Base-by-base conservation (phyloP, 2,329 filamentous ascomycete genomes). In the Clonostachys rosea region DNA sequence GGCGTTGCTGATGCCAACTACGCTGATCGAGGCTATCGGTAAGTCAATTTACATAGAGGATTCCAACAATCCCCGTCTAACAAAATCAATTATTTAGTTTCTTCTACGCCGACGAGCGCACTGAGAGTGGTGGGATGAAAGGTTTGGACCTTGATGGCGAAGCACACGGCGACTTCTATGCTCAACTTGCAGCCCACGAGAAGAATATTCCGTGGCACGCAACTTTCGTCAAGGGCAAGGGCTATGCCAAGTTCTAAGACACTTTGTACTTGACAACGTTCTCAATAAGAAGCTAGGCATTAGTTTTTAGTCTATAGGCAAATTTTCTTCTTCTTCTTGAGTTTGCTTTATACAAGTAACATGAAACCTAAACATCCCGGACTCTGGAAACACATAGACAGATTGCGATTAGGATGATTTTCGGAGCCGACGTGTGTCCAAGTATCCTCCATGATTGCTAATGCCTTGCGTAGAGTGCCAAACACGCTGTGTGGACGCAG, bases 31-130 rank as follows among this genome's bases (percentile, higher is more conserved):
- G 24, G 24, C 24, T 30, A 30, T 10, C 24, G 24, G 24, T 30
- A 30, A 10, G 24, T 30, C 4, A 4, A 10, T 10, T 10, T 30
- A 10, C 24, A 30, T 30, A 10, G 9, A 30, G 24, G 24, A 30
- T 30, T 10, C 24, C 24, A 30, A 30, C 9, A 30, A 30, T 30
- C 9, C 9, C 24, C 24, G 24, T 10, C 24, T 30, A 5, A 30
- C 24, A 30, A 30, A 10, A 30, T 10, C 9, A 10, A 1, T 11
- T 40, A 47, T 11, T 5, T 50, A 77, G 74, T 39, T 79, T 79
- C 53, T 77, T 78, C 51, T 79, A 73, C 47, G 70, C 60, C 5
- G 74, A 79, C 44, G 71, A 79, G 53, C 63, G 75, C 11, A 67
- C 66, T 11, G 48, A 59, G 0, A 64, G 74, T 44, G 74, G 75